Percentiles rank a stretch among this genome's conserved stretches.
Evolutionary conservation across 140 eudicot species (phyloP).

Genomic region (Cichorium intybus): DNA sequence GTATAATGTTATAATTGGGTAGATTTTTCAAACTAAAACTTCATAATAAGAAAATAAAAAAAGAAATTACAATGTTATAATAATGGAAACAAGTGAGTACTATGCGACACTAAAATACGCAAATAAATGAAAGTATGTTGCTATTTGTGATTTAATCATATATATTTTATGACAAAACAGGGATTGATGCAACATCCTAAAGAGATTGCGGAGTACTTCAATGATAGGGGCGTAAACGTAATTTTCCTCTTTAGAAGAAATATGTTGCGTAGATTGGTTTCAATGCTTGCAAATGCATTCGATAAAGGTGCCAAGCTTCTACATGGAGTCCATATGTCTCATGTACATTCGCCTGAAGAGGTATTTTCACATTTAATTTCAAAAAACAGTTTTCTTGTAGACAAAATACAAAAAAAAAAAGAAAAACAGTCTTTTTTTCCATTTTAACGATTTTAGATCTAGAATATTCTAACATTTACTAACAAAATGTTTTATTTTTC

Average conservation of each 20-base stretch:
- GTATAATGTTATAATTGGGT: too few species aligned
- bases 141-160: not conserved
- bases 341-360: conserved; percentile 83
- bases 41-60: too few species aligned
- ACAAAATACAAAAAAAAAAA: not conserved
- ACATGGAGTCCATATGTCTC: conserved; percentile 93
- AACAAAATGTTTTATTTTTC: conserved; percentile 9
- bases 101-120: not conserved
- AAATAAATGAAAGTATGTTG: not conserved
- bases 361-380: conserved; percentile 27
- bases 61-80: too few species aligned
- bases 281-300: conserved; percentile 75
- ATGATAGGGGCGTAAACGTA: conserved; percentile 66
- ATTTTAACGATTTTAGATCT: not conserved
- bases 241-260: conserved; percentile 86
- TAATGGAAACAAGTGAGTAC: too few species aligned
- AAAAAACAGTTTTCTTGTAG: not conserved
- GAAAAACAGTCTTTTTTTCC: too few species aligned
- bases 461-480: not conserved
- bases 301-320: conserved; percentile 69
- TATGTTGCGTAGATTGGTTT: conserved; percentile 74
- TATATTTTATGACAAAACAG: conserved; percentile 34
- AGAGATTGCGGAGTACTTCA: conserved; percentile 73
- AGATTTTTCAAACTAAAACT: too few species aligned
- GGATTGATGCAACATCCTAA: conserved; percentile 79